Conservation (phyloP, 2,329 filamentous ascomycete species). For the Aspergillus versicolor region DNA sequence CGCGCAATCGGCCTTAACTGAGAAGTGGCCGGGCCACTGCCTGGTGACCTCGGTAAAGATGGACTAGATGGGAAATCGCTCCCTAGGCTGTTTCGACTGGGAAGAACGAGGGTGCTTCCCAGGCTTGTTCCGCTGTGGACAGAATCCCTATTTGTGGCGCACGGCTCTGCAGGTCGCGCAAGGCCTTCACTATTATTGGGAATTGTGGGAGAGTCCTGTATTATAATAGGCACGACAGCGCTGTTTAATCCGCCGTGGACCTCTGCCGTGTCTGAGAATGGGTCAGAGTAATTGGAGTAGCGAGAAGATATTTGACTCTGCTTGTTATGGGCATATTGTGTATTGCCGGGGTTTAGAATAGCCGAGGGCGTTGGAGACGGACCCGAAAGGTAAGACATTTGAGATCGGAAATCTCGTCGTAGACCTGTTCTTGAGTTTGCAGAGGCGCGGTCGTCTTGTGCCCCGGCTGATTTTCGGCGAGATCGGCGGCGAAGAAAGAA, state of each 20-base stretch:
- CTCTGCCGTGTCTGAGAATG: slow-evolving; percentile 17
- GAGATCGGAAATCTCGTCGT: slow-evolving; percentile 12
- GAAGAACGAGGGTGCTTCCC: slow-evolving; percentile 31
- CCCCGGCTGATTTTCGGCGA: not conserved
- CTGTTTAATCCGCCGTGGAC: not conserved
- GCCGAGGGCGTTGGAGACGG: slow-evolving; percentile 13
- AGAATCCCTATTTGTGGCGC: slow-evolving; percentile 7
- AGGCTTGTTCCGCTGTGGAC: slow-evolving; percentile 21
- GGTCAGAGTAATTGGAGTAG: slow-evolving; percentile 9
- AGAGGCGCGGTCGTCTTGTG: slow-evolving; percentile 15
- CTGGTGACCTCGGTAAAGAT: slow-evolving; percentile 9
- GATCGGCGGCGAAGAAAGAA: slow-evolving; percentile 22
- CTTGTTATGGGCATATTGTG: not conserved
- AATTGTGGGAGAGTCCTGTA: not conserved
- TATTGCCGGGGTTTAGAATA: slow-evolving; percentile 2
- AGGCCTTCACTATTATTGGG: not conserved
- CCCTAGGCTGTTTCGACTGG: slow-evolving; percentile 24
- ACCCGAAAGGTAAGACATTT: slow-evolving; percentile 11
- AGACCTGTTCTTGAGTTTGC: slow-evolving; percentile 20
- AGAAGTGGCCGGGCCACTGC: not conserved
- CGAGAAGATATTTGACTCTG: not conserved
- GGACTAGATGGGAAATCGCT: slow-evolving; percentile 17
- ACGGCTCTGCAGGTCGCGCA: not conserved
- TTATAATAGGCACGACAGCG: too few species aligned
- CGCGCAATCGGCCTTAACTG: slow-evolving; percentile 6